phyloP scores from a whole-genome alignment of 257 asterid genomes.

The Nicotiana obtusifolia region DNA sequence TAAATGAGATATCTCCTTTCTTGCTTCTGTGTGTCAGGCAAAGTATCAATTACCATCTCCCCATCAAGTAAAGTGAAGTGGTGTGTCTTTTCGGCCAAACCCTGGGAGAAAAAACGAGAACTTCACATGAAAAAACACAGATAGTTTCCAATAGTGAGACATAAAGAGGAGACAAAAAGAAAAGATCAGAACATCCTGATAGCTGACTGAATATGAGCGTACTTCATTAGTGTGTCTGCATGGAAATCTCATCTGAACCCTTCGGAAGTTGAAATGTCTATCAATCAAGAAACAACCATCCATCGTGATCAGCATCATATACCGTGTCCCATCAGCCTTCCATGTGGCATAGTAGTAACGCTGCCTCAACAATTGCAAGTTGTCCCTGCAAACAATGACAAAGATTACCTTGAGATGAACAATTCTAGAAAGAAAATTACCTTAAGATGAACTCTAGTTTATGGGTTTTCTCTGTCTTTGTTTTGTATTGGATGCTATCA shows the following conservation, averaged over 20 bases:
- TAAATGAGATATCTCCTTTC: conserved; percentile 94
- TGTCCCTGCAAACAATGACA: conserved; percentile 56
- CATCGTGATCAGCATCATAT: conserved; percentile 94
- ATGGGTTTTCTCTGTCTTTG: neutral
- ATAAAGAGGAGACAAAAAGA: conserved; percentile 9
- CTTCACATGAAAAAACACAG: conserved; percentile 3
- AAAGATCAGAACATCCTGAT: neutral
- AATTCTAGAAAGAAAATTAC: too few relatives aligned
- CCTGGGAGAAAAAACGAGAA: conserved; percentile 40
- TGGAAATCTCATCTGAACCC: conserved; percentile 99
- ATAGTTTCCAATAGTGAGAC: conserved; percentile 8
- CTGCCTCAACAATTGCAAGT: conserved; percentile 82
- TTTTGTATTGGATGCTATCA: neutral
- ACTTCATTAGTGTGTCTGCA: conserved; percentile 70
- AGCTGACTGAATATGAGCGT: conserved; percentile 16
- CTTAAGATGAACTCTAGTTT: neutral
- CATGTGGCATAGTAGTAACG: conserved; percentile 96
- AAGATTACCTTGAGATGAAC: neutral
- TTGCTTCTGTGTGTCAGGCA: conserved; percentile 77
- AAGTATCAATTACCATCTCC: conserved; percentile 86
- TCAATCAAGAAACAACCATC: conserved; percentile 96
- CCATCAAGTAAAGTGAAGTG: conserved; percentile 97
- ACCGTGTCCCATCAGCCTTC: conserved; percentile 99
- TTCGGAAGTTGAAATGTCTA: conserved; percentile 79
- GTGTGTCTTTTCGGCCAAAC: conserved; percentile 57